phyloP scores from a whole-genome alignment of 2,329 filamentous ascomycete genomes.

The Cytospora mali region DNA sequence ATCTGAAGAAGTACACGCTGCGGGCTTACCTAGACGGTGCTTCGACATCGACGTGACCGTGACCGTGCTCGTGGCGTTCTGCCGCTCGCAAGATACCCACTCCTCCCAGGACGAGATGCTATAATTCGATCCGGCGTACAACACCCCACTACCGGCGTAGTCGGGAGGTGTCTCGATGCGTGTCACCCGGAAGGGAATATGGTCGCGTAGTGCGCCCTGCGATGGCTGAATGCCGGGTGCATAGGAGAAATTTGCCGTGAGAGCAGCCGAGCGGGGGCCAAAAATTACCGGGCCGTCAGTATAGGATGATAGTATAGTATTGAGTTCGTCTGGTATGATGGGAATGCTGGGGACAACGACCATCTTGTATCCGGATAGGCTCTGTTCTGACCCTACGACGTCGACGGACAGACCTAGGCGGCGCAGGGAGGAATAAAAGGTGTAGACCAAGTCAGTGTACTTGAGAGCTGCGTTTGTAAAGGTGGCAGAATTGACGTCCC shows the following conservation, averaged over 20 bases:
- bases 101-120: conserved; percentile 31
- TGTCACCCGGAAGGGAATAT: conserved; percentile 31
- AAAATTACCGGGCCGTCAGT: conserved; percentile 29
- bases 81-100: conserved; percentile 29
- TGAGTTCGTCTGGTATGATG: conserved; percentile 29
- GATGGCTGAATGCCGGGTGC: conserved; percentile 31
- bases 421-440: conserved; percentile 31
- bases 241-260: conserved; percentile 28
- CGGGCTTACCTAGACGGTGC: conserved; percentile 30
- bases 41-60: conserved; percentile 30
- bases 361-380: conserved; percentile 31
- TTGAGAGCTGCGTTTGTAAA: conserved; percentile 28
- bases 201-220: conserved; percentile 27
- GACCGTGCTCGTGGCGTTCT: conserved; percentile 28
- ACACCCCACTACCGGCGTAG: conserved; percentile 30
- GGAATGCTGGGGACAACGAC: conserved; percentile 32
- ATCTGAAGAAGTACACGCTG: conserved; percentile 28
- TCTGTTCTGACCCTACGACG: conserved; percentile 30
- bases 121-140: conserved; percentile 29
- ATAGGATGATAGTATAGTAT: conserved; percentile 26
- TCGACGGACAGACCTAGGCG: conserved; percentile 33
- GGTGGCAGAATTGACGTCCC: conserved; percentile 29
- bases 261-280: conserved; percentile 31
- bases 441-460: conserved; percentile 30
- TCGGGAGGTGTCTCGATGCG: conserved; percentile 32